A percentile compares a stretch with the other conserved stretches of the same genome.
Conservation (phyloP, 139 green algal species). For the Chlamydomonas asymmetrica region DNA sequence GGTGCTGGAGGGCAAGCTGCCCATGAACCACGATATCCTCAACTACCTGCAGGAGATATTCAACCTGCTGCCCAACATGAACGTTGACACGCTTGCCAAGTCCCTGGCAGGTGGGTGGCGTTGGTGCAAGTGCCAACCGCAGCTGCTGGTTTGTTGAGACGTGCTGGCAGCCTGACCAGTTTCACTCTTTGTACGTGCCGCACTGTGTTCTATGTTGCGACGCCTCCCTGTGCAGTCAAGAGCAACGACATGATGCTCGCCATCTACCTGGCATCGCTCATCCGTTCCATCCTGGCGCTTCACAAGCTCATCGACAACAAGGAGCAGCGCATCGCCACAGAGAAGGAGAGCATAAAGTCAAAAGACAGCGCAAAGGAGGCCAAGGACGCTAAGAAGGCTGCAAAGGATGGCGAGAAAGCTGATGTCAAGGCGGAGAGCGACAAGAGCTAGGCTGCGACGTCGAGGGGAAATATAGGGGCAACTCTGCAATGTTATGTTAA, state of each 20-base stretch:
- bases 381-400: constrained; percentile 11
- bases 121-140: too few relatives aligned
- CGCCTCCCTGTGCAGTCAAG: constrained; percentile 89
- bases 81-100: constrained; percentile 75
- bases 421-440: background rate
- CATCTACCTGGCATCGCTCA: constrained; percentile 93
- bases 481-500: constrained; percentile 5
- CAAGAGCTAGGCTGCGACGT: background rate
- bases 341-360: constrained; percentile 31
- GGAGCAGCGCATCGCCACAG: constrained; percentile 58
- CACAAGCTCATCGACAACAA: constrained; percentile 99
- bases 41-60: constrained; percentile 95
- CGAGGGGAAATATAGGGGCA: constrained; percentile 20
- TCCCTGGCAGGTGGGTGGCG: constrained; percentile 63
- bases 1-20: constrained; percentile 84
- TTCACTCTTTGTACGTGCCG: too few relatives aligned
- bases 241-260: constrained; percentile 98
- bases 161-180: too few relatives aligned
- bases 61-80: constrained; percentile 98
- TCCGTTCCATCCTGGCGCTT: constrained; percentile 89
- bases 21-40: constrained; percentile 97
- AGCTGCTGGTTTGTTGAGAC: too few relatives aligned
- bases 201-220: too few relatives aligned
- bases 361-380: constrained; percentile 15
- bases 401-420: background rate